Conservation (phyloP, 208 protist genomes). For the Leishmania aethiopica region DNA sequence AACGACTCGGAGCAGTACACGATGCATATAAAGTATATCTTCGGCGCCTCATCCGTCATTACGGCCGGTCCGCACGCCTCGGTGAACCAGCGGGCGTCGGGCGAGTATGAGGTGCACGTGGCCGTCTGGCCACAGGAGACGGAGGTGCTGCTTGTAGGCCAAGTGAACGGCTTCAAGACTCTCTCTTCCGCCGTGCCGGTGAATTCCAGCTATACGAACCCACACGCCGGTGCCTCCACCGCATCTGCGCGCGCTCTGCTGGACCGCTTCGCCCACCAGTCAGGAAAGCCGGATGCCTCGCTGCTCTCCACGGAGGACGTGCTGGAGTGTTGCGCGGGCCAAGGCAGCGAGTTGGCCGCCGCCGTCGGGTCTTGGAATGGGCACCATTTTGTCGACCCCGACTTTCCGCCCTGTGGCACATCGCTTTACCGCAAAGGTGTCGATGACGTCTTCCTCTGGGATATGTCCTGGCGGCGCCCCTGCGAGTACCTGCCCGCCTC, state of each 20-base stretch:
- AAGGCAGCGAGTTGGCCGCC: not conserved
- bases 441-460: constrained; percentile 41
- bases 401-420: constrained; percentile 32
- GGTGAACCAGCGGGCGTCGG: constrained; percentile 15
- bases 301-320: constrained; percentile 25
- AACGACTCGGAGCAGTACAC: constrained; percentile 70
- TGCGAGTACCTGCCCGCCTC: constrained; percentile 33
- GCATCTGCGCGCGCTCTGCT: constrained; percentile 26
- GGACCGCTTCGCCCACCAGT: constrained; percentile 29
- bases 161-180: constrained; percentile 46
- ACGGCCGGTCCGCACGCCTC: constrained; percentile 25
- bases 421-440: constrained; percentile 45
- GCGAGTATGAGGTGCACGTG: constrained; percentile 29
- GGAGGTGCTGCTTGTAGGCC: constrained; percentile 42
- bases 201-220: constrained; percentile 31
- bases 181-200: constrained; percentile 32
- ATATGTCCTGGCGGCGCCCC: constrained; percentile 41
- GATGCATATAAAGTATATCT: constrained; percentile 57
- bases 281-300: constrained; percentile 11
- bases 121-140: constrained; percentile 60
- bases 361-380: constrained; percentile 33
- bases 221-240: constrained; percentile 32
- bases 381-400: constrained; percentile 40
- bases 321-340: constrained; percentile 16
- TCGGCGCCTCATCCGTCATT: constrained; percentile 41